Evolutionary conservation across 1,139 yeast genomes (phyloP), one percentile per base, ranked within the genome.

Genomic region (Hemisphaericaspora xylofermentans): DNA sequence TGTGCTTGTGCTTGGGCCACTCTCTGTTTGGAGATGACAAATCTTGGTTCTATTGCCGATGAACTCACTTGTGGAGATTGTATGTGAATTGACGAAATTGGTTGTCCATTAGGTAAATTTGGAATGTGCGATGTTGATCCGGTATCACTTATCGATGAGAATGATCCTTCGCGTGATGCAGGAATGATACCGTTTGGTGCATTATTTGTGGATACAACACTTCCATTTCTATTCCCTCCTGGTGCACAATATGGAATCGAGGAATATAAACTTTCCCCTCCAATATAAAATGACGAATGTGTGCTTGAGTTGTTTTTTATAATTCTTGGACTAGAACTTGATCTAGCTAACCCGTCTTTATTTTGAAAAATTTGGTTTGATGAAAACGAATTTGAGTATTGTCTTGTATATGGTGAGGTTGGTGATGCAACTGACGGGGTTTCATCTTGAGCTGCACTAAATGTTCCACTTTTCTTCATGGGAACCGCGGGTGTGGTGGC

Each of bases 211-310:
- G 48, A 22, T 47, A 26, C 41, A 25, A 21, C 31, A 28, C 29
- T 33, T 19, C 22, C 21, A 14, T 15, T 35, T 16, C 51, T 47
- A 39, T 75, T 64, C 3, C 82, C 81, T 10, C 84, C 84, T 1
- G 93, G 93, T 2, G 83, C 89, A 6, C 84, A 72, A 58, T 82
- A 84, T 0, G 93, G 93, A 40, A 84, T 84, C 38, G 80, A 74
- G 16, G 80, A 68, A 10, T 87, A 78, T 48, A 82, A 66, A 41
- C 83, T 74, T 44, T 72, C 76, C 29, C 60, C 58, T 29, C 68
- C 68, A 41, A 64, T 61, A 41, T 64, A 55, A 43, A 70, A 68
- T 19, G 71, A 64, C 24, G 74, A 62, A 50, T 70, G 76, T 4
- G 77, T 62, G 25, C 69, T 61, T 18, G 77, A 73, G 43, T 73